Conservation (phyloP, 768 basidiomycete genomes). For the Suillus spraguei region DNA sequence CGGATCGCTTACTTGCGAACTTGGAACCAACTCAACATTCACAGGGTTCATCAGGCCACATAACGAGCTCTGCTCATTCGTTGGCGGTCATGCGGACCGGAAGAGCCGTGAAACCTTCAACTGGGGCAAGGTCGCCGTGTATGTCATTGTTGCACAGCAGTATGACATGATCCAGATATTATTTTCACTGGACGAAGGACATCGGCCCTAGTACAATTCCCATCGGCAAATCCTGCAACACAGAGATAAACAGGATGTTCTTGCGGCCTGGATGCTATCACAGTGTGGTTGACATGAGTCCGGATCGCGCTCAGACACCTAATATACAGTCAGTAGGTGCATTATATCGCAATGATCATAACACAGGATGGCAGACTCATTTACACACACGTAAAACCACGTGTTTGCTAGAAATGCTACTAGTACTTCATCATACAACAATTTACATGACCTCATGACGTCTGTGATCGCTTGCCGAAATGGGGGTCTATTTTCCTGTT, state of each 20-base stretch:
- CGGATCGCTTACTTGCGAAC: background rate
- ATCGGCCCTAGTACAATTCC: background rate
- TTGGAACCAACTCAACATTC: background rate
- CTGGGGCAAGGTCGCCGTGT: background rate
- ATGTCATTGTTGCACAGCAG: no score
- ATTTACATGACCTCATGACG: background rate
- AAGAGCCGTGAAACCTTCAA: background rate
- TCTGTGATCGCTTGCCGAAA: slow-evolving; percentile 38
- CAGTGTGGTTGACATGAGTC: background rate
- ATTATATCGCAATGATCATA: background rate
- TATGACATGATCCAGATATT: background rate
- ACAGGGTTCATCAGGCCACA: background rate
- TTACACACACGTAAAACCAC: background rate
- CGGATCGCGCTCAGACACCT: background rate
- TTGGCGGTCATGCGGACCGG: background rate
- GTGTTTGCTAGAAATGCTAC: background rate
- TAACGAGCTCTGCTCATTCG: background rate
- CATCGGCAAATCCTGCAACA: background rate
- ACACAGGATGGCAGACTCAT: background rate
- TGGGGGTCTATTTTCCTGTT: slow-evolving; percentile 72
- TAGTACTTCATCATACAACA: slow-evolving; percentile 4
- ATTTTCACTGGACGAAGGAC: background rate
- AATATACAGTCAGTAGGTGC: background rate
- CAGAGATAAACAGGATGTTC: background rate
- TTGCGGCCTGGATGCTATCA: background rate